Base-by-base conservation (phyloP, 2,329 filamentous ascomycete genomes). In the Juglanconis juglandina region DNA sequence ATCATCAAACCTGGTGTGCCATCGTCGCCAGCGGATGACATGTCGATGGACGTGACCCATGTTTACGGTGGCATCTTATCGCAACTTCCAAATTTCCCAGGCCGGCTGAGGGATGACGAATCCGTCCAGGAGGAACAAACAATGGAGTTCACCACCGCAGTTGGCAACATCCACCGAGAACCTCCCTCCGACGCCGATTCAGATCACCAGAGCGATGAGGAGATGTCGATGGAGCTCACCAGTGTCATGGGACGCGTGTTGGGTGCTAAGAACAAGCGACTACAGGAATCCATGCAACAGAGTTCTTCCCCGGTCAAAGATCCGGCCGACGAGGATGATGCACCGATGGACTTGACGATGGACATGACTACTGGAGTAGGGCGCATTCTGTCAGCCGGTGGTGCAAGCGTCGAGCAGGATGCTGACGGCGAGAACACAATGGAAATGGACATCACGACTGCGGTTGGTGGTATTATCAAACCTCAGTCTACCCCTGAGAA, bases 41-140 rank as follows among this genome's bases (percentile, higher is more conserved):
- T 96, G 81, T 95, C 91, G 30, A 97, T 98, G 94, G 94, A 98
- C 67, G 91, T 97, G 7, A 97, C 94, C 2, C 86, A 85, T 58
- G 91, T 86, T 8, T 80, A 96, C 56, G 94, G 94, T 8, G 85
- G 88, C 3, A 97, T 98, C 57, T 74, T 96, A 24, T 76, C 81
- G 5, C 79, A 76, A 52, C 8, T 66, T 58, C 35, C 58, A 60
- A 8, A 46, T 44, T 30, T 30, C 4, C 24, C 39, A 3, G 52
- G 17, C 10, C 66, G 65, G 17, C 39, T 47, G n/a, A 63, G 68
- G 35, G 64, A 71, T 24, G 73, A 73, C 32, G 72, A 75, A 35
- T 70, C 68, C 13, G 73, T 74, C 4, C 68, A 73, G 57, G 78
- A 80, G 48, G 85, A 90, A 34, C 81, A 88, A 67, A 91, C 87